phyloP scores from a whole-genome alignment of 1,284 basidiomycete species.

The Ceratobasidium sp. region DNA sequence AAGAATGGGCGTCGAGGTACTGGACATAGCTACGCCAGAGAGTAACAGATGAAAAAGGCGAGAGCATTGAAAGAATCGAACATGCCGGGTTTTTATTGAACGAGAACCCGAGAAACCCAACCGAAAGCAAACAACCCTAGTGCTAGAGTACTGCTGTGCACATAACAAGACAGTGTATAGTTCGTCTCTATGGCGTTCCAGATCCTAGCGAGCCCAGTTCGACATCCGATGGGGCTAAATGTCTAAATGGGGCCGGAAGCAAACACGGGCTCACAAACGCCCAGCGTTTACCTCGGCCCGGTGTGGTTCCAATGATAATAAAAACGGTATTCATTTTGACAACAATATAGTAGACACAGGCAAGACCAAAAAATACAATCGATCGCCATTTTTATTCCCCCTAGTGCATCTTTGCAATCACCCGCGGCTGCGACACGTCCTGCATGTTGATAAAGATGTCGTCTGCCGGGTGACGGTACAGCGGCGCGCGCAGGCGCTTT shows the following conservation, averaged over 20 bases:
- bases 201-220: too few species aligned
- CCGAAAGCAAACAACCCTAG: too few species aligned
- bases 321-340: conserved; percentile 20
- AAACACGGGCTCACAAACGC: too few species aligned
- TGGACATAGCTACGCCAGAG: not conserved
- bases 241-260: too few species aligned
- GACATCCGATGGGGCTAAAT: too few species aligned
- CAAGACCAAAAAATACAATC: conserved; percentile 17
- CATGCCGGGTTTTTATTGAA: too few species aligned
- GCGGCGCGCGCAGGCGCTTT: conserved; percentile 90
- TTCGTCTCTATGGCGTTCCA: too few species aligned
- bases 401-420: conserved; percentile 67
- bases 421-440: conserved; percentile 80
- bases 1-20: not conserved
- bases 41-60: not conserved
- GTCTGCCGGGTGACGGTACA: conserved; percentile 85
- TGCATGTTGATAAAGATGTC: conserved; percentile 75
- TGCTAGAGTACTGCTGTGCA: too few species aligned
- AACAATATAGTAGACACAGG: conserved; percentile 11
- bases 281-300: too few species aligned
- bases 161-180: too few species aligned
- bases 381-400: not conserved
- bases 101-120: too few species aligned
- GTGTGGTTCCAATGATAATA: not conserved
- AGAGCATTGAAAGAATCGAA: too few species aligned